A percentile compares a stretch with the other conserved stretches of the same genome.
These are phyloP conservation scores for Metarhizium album DNA, from an alignment of 2,329 filamentous ascomycete species.

Conservation along the genomic window DNA sequence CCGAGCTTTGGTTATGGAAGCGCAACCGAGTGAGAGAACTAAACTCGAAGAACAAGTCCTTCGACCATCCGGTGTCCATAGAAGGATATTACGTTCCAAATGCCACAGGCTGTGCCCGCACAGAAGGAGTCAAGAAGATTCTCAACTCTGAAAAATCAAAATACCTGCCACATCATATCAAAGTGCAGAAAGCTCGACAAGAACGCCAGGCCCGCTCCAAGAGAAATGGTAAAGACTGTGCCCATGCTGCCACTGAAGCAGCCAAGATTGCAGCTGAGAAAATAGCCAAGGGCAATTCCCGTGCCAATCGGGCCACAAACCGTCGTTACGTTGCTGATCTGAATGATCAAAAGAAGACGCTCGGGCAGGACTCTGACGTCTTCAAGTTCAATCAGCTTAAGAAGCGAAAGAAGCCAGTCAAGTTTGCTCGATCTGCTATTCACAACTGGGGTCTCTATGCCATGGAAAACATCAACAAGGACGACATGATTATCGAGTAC, in stretches of 20 bases:
- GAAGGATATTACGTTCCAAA: conserved; percentile 76
- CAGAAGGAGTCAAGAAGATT: conserved; percentile 91
- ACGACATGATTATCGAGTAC: conserved; percentile 99
- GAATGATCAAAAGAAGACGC: conserved; percentile 83
- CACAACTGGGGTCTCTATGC: conserved; percentile 98
- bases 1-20: conserved; percentile 47
- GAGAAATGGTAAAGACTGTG: conserved; percentile 55
- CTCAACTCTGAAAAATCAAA: conserved; percentile 96
- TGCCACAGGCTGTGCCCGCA: conserved; percentile 72
- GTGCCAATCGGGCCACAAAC: conserved; percentile 91
- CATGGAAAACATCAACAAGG: conserved; percentile 91
- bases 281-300: conserved; percentile 78
- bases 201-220: conserved; percentile 71
- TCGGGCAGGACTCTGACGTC: conserved; percentile 76
- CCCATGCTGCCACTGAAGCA: conserved; percentile 56
- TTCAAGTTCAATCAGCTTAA: conserved; percentile 98
- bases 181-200: conserved; percentile 82
- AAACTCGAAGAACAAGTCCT: conserved; percentile 27
- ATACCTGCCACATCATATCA: conserved; percentile 94
- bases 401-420: conserved; percentile 98
- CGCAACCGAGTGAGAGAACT: conserved; percentile 45
- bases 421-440: conserved; percentile 93
- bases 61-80: conserved; percentile 31
- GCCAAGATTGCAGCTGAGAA: conserved; percentile 70
- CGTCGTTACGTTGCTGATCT: conserved; percentile 89